These are phyloP conservation scores for Cryptosporidium bovis DNA, from an alignment of 169 alveolate genomes.

Conservation along the genomic window DNA sequence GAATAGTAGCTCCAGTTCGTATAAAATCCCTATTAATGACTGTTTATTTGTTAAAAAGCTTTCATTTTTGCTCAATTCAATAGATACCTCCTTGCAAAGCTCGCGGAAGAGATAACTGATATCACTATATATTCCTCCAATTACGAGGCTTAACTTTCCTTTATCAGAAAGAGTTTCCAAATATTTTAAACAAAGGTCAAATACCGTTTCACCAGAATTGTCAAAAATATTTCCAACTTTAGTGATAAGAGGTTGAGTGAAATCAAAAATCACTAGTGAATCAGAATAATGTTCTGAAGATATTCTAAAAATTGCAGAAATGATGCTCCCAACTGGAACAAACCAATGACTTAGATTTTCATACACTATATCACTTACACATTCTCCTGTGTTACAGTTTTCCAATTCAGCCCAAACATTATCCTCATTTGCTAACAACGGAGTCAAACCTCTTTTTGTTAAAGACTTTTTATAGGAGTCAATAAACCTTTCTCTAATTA, in stretches of 20 bases:
- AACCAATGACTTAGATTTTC: constrained; percentile 46
- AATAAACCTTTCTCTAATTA: constrained; percentile 11
- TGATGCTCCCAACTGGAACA: constrained; percentile 19
- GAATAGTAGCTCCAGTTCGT: constrained; percentile 43
- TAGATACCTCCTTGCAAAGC: constrained; percentile 32
- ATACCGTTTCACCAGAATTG: constrained; percentile 7
- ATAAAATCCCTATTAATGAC: constrained; percentile 30
- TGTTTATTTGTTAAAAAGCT: constrained; percentile 31
- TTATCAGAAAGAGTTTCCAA: neutral
- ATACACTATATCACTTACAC: constrained; percentile 43
- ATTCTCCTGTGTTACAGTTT: constrained; percentile 34
- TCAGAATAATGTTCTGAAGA: constrained; percentile 36
- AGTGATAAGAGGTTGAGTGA: neutral
- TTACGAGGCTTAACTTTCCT: constrained; percentile 35
- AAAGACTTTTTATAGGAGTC: constrained; percentile 22
- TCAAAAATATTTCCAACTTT: constrained; percentile 37
- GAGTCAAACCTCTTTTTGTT: constrained; percentile 12
- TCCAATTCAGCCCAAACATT: constrained; percentile 25
- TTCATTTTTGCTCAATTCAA: constrained; percentile 54
- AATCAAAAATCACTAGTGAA: constrained; percentile 13
- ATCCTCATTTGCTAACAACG: constrained; percentile 24
- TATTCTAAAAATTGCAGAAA: constrained; percentile 8
- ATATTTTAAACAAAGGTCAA: constrained; percentile 28
- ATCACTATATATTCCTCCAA: constrained; percentile 44
- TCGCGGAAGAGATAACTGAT: constrained; percentile 24